Evolutionary conservation across 2,329 filamentous ascomycete genomes (phyloP).

Genomic region (Neurospora crassa): DNA sequence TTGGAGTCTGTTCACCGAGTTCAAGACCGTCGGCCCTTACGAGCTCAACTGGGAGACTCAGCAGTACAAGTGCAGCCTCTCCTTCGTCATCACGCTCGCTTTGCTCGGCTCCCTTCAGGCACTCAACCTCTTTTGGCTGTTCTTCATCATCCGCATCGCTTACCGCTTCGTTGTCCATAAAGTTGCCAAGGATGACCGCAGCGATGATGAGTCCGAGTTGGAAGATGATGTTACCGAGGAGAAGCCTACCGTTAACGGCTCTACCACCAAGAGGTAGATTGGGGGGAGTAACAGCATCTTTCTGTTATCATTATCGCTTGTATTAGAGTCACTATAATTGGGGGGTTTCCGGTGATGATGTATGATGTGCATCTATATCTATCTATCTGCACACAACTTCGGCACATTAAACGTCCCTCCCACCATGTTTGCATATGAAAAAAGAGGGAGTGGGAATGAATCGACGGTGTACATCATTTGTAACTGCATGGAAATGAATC

Average conservation of each 20-base stretch:
- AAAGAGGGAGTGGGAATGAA: background rate
- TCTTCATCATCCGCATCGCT: conserved; percentile 65
- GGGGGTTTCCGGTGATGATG: background rate
- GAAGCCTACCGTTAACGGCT: conserved; percentile 7
- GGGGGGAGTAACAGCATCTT: background rate
- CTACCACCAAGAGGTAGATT: background rate
- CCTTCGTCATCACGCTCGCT: conserved; percentile 55
- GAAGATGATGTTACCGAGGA: conserved; percentile 23
- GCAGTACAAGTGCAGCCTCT: conserved; percentile 68
- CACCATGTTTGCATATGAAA: background rate
- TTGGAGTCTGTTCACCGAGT: conserved; percentile 65
- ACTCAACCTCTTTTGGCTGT: conserved; percentile 75
- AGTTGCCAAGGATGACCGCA: conserved; percentile 60
- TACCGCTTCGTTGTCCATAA: conserved; percentile 58
- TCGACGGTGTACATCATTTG: background rate
- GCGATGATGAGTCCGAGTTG: conserved; percentile 57
- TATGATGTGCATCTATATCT: background rate
- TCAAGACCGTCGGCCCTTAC: conserved; percentile 64
- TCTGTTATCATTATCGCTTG: background rate
- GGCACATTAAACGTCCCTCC: background rate
- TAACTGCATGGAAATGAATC: background rate
- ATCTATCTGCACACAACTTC: background rate
- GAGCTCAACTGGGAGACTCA: conserved; percentile 66
- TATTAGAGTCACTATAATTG: background rate
- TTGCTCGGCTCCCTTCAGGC: conserved; percentile 61